phyloP scores from a whole-genome alignment of 805 yeast species.

The Scheffersomyces coipomensis region DNA sequence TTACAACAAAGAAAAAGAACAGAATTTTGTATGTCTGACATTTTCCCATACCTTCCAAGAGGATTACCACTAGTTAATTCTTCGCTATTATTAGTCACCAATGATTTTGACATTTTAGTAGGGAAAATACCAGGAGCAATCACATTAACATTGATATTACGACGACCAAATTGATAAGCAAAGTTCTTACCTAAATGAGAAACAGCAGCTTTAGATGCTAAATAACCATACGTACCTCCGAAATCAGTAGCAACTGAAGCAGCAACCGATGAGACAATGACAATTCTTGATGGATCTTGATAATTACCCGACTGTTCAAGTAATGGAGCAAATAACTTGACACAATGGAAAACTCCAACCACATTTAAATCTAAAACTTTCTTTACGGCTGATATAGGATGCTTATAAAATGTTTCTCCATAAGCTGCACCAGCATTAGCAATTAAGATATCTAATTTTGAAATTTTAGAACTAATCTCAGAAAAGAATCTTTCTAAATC shows the following conservation, averaged over 20 bases:
- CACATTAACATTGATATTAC: slow-evolving; percentile 59
- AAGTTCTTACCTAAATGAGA: slow-evolving; percentile 57
- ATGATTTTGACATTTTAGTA: slow-evolving; percentile 62
- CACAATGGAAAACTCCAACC: slow-evolving; percentile 57
- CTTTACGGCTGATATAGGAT: slow-evolving; percentile 54
- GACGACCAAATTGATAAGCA: slow-evolving; percentile 59
- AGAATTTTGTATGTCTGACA: slow-evolving; percentile 52
- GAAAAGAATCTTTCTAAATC: slow-evolving; percentile 43
- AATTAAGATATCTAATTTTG: slow-evolving; percentile 53
- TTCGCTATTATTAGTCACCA: slow-evolving; percentile 45
- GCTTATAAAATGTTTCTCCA: slow-evolving; percentile 58
- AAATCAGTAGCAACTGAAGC: slow-evolving; percentile 43
- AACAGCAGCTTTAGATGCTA: slow-evolving; percentile 67
- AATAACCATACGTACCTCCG: slow-evolving; percentile 62
- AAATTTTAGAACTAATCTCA: slow-evolving; percentile 32
- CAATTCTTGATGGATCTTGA: slow-evolving; percentile 55
- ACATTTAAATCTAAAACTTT: slow-evolving; percentile 60
- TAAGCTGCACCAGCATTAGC: slow-evolving; percentile 77
- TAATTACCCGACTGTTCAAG: slow-evolving; percentile 45
- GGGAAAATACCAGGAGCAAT: slow-evolving; percentile 72
- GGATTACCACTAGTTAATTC: slow-evolving; percentile 48
- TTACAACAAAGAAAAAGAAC: slow-evolving; percentile 52
- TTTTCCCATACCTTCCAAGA: slow-evolving; percentile 52
- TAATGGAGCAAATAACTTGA: slow-evolving; percentile 54
- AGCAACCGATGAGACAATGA: slow-evolving; percentile 61